Base-by-base conservation (phyloP, 768 basidiomycete genomes). In the Russula earlei region DNA sequence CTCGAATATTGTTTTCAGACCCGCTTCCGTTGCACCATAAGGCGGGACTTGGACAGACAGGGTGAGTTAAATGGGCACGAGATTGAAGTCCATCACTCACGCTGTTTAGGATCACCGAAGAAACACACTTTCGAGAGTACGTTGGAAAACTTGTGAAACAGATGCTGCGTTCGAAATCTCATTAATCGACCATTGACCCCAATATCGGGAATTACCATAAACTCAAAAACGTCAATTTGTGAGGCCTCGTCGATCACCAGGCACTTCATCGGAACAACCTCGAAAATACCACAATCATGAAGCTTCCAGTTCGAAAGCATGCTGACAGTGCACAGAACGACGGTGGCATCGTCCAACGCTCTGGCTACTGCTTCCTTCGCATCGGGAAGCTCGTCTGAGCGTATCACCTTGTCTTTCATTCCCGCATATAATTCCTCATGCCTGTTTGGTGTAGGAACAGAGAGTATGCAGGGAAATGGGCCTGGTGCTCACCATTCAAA, bases 181-280 rank as follows among this genome's bases (percentile, higher is more conserved):
- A 43, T 8, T 12, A 15, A 41, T 33, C 11, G 40, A 11, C 17
- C 4, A 49, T 36, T 34, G 29, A 42, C 25, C 20, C 25, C 9
- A 41, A 33, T 43, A 10, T 15, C 29, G 9, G 33, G 24, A 49
- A 67, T 38, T 17, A 78, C 78, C 70, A 80, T 62, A 55, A 75
- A 79, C 25, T 77, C 76, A 27, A 73, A 74, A 4, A 71, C 64
- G 24, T 74, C 72, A 20, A 80, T 77, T 50, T 78, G 77, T 7
- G 77, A 78, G 2, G 77, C 79, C 64, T 81, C 78, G 53, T 81
- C 79, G n/a, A 81, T 67, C n/a, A 81, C 70, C 2, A 81, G 69
- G n/a, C 70, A 66, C 24, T 69, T 71, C 20, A 78, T 65, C 1
- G 77, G 77, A 1, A 77, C 64, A 4, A 74, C 29, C 0, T 64